phyloP scores from a whole-genome alignment of 176 grass and related monocot genomes.

The Microstegium vimineum region DNA sequence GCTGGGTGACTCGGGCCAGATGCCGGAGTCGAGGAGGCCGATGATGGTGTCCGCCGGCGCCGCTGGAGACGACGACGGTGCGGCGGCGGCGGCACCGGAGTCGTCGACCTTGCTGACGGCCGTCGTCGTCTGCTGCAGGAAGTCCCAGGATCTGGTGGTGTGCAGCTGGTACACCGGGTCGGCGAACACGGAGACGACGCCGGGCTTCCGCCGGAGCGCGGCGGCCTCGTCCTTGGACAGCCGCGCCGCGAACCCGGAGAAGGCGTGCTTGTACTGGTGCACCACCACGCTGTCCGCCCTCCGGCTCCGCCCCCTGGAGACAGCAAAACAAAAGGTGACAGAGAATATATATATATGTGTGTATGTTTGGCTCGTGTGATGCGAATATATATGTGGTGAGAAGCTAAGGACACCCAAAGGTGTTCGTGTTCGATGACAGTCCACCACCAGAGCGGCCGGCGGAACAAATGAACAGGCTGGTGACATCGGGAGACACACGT shows the following conservation, averaged over 20 bases:
- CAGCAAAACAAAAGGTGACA: too few species aligned
- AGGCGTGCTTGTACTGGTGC: conserved; percentile 68
- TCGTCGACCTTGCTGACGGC: conserved; percentile 22
- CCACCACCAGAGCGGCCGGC: too few species aligned
- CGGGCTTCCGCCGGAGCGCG: conserved; percentile 33
- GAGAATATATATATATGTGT: too few species aligned
- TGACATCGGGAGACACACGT: neutral
- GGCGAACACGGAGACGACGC: conserved; percentile 75
- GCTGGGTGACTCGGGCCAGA: conserved; percentile 94
- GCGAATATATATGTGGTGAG: neutral
- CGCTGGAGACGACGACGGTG: neutral
- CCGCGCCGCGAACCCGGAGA: conserved; percentile 83
- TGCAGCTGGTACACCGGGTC: conserved; percentile 72
- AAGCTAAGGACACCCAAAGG: neutral
- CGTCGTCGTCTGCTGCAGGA: conserved; percentile 49
- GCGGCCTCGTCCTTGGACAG: conserved; percentile 52
- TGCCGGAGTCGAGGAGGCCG: conserved; percentile 78
- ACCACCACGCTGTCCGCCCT: conserved; percentile 37
- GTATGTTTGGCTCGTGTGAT: too few species aligned
- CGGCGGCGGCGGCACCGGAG: neutral
- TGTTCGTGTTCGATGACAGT: too few species aligned
- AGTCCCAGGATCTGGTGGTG: conserved; percentile 89
- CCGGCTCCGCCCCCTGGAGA: neutral
- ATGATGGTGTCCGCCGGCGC: conserved; percentile 56
- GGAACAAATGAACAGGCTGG: too few species aligned